These are phyloP conservation scores for Penicillium corylophilum DNA, from an alignment of 2,329 filamentous ascomycete species.

Conservation along the genomic window DNA sequence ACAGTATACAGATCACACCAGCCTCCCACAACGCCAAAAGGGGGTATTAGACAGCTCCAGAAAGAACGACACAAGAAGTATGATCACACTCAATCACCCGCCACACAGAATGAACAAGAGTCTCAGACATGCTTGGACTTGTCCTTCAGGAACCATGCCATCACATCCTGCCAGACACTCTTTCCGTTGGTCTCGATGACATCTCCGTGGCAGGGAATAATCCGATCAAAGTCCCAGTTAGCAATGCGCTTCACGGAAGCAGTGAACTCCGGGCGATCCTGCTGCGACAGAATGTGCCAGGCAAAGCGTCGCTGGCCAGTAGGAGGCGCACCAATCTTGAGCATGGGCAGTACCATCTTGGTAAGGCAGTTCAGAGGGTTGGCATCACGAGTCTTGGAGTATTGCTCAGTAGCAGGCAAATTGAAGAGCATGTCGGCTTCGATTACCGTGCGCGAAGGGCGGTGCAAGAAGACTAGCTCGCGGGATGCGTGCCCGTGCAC, in stretches of 20 bases:
- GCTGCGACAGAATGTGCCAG: constrained; percentile 69
- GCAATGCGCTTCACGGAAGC: constrained; percentile 68
- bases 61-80: not conserved
- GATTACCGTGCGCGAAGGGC: constrained; percentile 74
- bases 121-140: constrained; percentile 28
- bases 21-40: not conserved
- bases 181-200: constrained; percentile 75
- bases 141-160: constrained; percentile 74
- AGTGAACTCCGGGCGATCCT: constrained; percentile 67
- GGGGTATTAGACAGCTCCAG: not conserved
- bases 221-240: constrained; percentile 77
- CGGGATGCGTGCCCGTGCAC: constrained; percentile 77
- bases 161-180: constrained; percentile 71
- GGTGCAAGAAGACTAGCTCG: constrained; percentile 85
- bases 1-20: not conserved
- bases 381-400: constrained; percentile 56
- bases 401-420: constrained; percentile 83
- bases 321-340: constrained; percentile 59
- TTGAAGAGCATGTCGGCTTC: constrained; percentile 93
- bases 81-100: not conserved
- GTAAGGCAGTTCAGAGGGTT: constrained; percentile 60
- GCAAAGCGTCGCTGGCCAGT: constrained; percentile 75
- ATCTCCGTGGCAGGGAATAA: constrained; percentile 94
- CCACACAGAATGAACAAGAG: not conserved
- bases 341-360: constrained; percentile 56